These are phyloP conservation scores for Sporobolus alterniflorus DNA, from an alignment of 202 grass and related monocot genomes.

Conservation along the genomic window DNA sequence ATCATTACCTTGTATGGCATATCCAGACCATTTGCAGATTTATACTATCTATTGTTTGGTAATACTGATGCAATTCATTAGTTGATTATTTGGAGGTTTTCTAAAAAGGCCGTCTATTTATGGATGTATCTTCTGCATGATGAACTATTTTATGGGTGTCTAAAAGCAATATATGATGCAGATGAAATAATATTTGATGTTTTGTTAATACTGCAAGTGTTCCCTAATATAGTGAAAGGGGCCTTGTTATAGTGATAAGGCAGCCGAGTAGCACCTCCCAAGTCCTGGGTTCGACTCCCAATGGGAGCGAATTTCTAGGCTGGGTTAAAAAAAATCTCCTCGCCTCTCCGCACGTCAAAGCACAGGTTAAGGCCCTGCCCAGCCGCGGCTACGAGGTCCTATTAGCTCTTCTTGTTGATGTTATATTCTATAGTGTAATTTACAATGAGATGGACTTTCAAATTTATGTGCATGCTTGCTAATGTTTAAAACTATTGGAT, in stretches of 20 bases:
- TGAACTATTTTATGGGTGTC: slow-evolving; percentile 1
- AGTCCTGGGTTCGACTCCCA: too few relatives aligned
- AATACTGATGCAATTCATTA: slow-evolving; percentile 10
- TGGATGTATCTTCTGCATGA: not conserved
- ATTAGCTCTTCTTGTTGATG: too few relatives aligned
- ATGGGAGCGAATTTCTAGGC: too few relatives aligned
- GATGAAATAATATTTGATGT: not conserved
- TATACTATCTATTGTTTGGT: slow-evolving; percentile 1
- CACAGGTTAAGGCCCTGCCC: too few relatives aligned
- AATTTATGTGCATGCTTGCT: slow-evolving; percentile 7
- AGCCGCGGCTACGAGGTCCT: too few relatives aligned
- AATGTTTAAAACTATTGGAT: not conserved
- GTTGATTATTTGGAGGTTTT: slow-evolving; percentile 3
- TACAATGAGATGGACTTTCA: not conserved
- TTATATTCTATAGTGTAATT: not conserved
- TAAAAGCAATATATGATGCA: not conserved
- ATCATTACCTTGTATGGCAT: slow-evolving; percentile 13
- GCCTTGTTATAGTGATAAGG: too few relatives aligned
- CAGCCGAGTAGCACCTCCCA: too few relatives aligned
- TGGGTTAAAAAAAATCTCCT: too few relatives aligned
- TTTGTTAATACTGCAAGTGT: not conserved
- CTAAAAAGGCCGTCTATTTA: not conserved
- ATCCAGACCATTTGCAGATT: slow-evolving; percentile 20
- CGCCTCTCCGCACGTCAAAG: too few relatives aligned
- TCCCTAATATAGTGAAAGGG: not conserved